Evolutionary conservation across 805 yeast genomes (phyloP).

Genomic region (Hyphopichia homilentoma): DNA sequence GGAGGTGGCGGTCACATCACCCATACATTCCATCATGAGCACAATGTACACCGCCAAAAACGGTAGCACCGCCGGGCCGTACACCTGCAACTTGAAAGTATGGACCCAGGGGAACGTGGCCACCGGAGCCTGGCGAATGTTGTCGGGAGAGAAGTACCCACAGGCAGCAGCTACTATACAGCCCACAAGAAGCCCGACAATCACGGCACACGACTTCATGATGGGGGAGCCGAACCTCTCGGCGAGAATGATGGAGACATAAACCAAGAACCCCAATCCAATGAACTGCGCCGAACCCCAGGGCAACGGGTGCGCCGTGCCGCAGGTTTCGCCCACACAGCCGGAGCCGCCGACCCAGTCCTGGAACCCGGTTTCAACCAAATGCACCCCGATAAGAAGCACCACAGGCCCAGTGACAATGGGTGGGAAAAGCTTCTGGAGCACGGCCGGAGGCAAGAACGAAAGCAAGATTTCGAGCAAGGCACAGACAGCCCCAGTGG

Average conservation of each 20-base stretch:
- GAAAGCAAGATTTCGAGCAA: conserved; percentile 69
- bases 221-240: conserved; percentile 93
- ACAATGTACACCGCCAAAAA: conserved; percentile 79
- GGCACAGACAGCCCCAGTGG: conserved; percentile 75
- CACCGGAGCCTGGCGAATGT: conserved; percentile 69
- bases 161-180: conserved; percentile 91
- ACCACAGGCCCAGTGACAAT: conserved; percentile 94
- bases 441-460: conserved; percentile 67
- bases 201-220: conserved; percentile 92
- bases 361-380: conserved; percentile 68
- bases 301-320: conserved; percentile 47
- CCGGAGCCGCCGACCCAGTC: conserved; percentile 90
- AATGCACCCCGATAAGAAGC: conserved; percentile 69
- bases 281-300: conserved; percentile 89
- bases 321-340: conserved; percentile 40
- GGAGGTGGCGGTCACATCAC: conserved; percentile 91
- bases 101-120: conserved; percentile 86
- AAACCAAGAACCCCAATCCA: conserved; percentile 85
- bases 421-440: conserved; percentile 81
- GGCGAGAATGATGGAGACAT: conserved; percentile 64
- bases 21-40: conserved; percentile 89
- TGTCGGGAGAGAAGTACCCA: conserved; percentile 64
- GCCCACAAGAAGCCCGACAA: conserved; percentile 78
- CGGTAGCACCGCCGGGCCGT: conserved; percentile 86
- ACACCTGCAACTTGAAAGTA: conserved; percentile 70